Conservation (phyloP, 371 early-diverging fungal species). For the Rhizopus sp. region DNA sequence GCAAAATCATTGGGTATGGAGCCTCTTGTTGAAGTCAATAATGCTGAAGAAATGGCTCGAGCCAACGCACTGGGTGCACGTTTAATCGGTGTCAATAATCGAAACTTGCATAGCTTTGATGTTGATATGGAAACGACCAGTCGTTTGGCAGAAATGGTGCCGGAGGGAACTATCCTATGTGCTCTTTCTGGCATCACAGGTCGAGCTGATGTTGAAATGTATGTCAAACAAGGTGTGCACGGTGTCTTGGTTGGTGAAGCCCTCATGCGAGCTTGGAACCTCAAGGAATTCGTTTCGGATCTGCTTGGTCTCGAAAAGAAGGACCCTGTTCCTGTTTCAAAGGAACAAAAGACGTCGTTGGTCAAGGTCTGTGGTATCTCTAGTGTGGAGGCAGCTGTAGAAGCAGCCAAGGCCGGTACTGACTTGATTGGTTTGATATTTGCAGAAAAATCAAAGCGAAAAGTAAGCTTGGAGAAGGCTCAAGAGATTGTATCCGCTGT, state of each 20-base stretch:
- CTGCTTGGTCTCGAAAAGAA: conserved; percentile 57
- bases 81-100: conserved; percentile 96
- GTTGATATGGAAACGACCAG: conserved; percentile 90
- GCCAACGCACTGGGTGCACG: conserved; percentile 83
- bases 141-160: conserved; percentile 74
- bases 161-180: conserved; percentile 69
- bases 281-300: conserved; percentile 71
- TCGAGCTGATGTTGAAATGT: conserved; percentile 82
- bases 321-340: conserved; percentile 23
- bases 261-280: conserved; percentile 86
- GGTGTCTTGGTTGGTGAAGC: conserved; percentile 96
- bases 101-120: conserved; percentile 94
- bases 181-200: conserved; percentile 90
- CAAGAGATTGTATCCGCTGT: conserved; percentile 66
- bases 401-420: conserved; percentile 81
- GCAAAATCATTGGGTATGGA: conserved; percentile 88
- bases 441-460: conserved; percentile 69
- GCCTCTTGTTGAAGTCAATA: conserved; percentile 97
- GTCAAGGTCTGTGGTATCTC: conserved; percentile 94
- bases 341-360: conserved; percentile 29
- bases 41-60: conserved; percentile 82
- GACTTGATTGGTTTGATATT: conserved; percentile 93
- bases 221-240: conserved; percentile 71
- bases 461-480: conserved; percentile 63
- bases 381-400: conserved; percentile 78